Evolutionary conservation across 768 basidiomycete genomes (phyloP).

Genomic region (Termitomyces heimii): DNA sequence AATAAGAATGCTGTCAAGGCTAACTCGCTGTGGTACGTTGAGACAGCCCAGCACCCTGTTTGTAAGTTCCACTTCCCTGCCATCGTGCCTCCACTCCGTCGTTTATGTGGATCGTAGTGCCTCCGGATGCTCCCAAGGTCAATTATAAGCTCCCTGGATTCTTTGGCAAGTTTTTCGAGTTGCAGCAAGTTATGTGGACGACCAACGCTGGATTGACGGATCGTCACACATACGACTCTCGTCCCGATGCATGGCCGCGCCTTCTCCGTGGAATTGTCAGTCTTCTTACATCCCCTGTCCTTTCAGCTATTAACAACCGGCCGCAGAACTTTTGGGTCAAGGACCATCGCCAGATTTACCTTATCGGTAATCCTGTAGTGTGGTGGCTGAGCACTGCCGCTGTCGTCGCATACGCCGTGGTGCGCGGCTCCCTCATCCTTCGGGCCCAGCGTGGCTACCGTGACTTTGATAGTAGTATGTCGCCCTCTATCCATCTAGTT

Average conservation of each 20-base stretch:
- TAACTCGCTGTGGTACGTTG: slow-evolving; percentile 93
- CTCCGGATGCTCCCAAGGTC: slow-evolving; percentile 65
- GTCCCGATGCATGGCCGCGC: slow-evolving; percentile 90
- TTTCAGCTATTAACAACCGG: slow-evolving; percentile 1
- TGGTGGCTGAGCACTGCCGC: slow-evolving; percentile 85
- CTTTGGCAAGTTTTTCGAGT: slow-evolving; percentile 83
- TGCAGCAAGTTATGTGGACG: slow-evolving; percentile 94
- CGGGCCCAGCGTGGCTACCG: slow-evolving; percentile 87
- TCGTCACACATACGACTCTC: slow-evolving; percentile 90
- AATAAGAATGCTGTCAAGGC: slow-evolving; percentile 91
- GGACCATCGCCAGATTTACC: slow-evolving; percentile 91
- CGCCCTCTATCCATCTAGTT: not conserved
- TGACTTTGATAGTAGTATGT: slow-evolving; percentile 89
- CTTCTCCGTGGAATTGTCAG: slow-evolving; percentile 90
- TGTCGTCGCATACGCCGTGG: slow-evolving; percentile 57
- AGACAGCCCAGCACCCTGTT: slow-evolving; percentile 75
- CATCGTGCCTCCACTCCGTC: not conserved
- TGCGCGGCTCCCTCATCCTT: slow-evolving; percentile 78
- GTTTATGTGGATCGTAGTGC: slow-evolving; percentile 40
- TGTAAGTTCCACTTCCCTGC: slow-evolving; percentile 33
- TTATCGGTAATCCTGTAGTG: slow-evolving; percentile 89
- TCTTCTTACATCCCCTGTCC: slow-evolving; percentile 7
- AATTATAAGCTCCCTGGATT: slow-evolving; percentile 92
- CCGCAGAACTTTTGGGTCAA: slow-evolving; percentile 96
- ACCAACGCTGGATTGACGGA: slow-evolving; percentile 96